phyloP scores from a whole-genome alignment of 1,139 yeast genomes.

The Nakaseomyces sp. region DNA sequence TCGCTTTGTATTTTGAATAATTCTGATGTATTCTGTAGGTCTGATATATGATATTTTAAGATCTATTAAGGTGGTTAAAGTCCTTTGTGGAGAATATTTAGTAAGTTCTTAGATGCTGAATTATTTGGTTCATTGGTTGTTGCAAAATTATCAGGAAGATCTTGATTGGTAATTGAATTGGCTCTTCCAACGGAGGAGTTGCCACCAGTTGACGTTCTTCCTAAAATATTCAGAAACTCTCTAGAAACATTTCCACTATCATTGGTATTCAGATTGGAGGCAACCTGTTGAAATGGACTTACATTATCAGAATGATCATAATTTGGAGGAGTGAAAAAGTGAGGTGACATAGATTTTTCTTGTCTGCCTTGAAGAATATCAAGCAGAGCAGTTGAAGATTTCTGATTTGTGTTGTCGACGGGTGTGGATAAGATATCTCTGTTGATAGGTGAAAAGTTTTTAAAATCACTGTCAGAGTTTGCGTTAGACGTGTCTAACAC shows the following conservation, averaged over 20 bases:
- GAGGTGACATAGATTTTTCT: neutral
- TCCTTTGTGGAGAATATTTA: slow-evolving; percentile 1
- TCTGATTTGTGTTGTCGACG: neutral
- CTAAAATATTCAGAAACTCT: neutral
- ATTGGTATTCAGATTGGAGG: neutral
- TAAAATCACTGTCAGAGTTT: neutral
- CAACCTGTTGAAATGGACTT: neutral
- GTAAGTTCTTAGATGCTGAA: slow-evolving; percentile 1
- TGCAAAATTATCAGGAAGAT: neutral
- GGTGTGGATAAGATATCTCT: slow-evolving; percentile 2
- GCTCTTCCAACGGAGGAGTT: neutral
- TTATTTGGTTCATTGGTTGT: neutral
- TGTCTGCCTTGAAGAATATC: neutral
- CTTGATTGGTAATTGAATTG: neutral
- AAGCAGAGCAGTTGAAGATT: slow-evolving; percentile 1
- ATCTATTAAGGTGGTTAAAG: neutral
- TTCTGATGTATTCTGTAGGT: neutral
- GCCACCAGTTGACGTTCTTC: slow-evolving; percentile 1
- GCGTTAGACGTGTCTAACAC: slow-evolving; percentile 3
- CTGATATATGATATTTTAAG: neutral
- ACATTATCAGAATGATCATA: neutral
- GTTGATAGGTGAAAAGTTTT: neutral
- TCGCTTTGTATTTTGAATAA: neutral
- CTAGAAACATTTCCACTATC: neutral
- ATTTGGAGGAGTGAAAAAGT: neutral